Conservation (phyloP, 2,329 filamentous ascomycete species). For the Cladosporium austrohemisphaericum region DNA sequence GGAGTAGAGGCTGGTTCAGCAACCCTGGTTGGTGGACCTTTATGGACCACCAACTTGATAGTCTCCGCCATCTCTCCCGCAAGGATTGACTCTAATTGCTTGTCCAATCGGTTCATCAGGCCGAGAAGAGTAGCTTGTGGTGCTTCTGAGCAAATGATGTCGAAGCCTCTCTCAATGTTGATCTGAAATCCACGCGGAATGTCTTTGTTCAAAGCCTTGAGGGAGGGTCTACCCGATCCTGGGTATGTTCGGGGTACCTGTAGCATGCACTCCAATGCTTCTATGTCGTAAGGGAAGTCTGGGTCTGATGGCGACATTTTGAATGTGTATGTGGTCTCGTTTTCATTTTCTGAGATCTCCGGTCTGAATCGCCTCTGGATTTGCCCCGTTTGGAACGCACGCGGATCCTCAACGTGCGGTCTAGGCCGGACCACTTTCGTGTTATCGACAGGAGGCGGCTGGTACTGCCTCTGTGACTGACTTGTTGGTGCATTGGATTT, state of each 20-base stretch:
- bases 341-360: slow-evolving; percentile 43
- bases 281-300: slow-evolving; percentile 76
- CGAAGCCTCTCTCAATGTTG: slow-evolving; percentile 74
- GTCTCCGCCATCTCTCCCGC: slow-evolving; percentile 68
- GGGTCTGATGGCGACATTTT: slow-evolving; percentile 71
- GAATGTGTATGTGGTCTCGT: slow-evolving; percentile 59
- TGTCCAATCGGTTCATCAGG: slow-evolving; percentile 67
- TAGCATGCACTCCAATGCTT: slow-evolving; percentile 64
- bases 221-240: slow-evolving; percentile 47
- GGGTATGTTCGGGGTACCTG: slow-evolving; percentile 64
- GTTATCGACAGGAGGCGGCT: slow-evolving; percentile 34
- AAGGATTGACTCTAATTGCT: slow-evolving; percentile 65
- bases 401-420: slow-evolving; percentile 62
- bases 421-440: slow-evolving; percentile 58
- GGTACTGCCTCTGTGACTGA: slow-evolving; percentile 22
- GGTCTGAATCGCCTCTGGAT: slow-evolving; percentile 63
- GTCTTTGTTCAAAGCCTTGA: slow-evolving; percentile 65
- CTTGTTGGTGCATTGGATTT: slow-evolving; percentile 16
- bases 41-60: slow-evolving; percentile 63
- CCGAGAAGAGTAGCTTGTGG: slow-evolving; percentile 59
- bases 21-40: slow-evolving; percentile 6
- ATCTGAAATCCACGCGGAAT: slow-evolving; percentile 69
- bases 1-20: slow-evolving; percentile 1
- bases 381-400: slow-evolving; percentile 72
- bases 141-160: slow-evolving; percentile 55